These are phyloP conservation scores for Mucor piriformis DNA, from an alignment of 371 early-diverging fungal genomes.

Conservation along the genomic window DNA sequence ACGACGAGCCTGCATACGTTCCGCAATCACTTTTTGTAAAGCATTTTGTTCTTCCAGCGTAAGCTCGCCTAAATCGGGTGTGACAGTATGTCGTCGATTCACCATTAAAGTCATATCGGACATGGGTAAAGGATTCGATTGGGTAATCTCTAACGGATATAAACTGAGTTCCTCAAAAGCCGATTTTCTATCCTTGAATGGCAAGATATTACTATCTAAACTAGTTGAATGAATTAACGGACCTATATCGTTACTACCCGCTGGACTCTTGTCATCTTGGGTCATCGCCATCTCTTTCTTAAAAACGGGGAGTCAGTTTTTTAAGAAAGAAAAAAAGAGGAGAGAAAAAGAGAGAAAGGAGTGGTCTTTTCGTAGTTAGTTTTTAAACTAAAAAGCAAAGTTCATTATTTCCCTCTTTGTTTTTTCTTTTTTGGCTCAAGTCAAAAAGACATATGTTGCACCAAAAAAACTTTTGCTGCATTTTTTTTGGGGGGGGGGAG, in stretches of 20 bases:
- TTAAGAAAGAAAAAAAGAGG: too few relatives aligned
- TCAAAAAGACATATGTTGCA: too few relatives aligned
- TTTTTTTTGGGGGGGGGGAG: too few relatives aligned
- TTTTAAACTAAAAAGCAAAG: too few relatives aligned
- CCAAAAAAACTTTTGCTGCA: too few relatives aligned
- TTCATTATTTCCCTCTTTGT: too few relatives aligned
- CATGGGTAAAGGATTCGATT: slow-evolving; percentile 13
- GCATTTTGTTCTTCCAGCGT: slow-evolving; percentile 42
- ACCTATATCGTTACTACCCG: neutral
- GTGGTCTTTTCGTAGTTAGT: too few relatives aligned
- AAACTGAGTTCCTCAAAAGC: neutral
- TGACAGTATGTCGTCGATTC: slow-evolving; percentile 15
- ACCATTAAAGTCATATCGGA: neutral
- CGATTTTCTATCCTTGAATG: neutral
- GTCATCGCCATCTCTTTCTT: too few relatives aligned
- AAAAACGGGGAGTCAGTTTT: too few relatives aligned
- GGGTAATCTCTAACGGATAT: slow-evolving; percentile 12
- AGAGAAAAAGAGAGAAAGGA: too few relatives aligned
- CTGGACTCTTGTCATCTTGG: too few relatives aligned
- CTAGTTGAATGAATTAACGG: neutral
- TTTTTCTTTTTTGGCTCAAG: too few relatives aligned
- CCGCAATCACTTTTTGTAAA: slow-evolving; percentile 41
- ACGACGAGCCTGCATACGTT: slow-evolving; percentile 44
- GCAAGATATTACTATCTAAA: neutral
- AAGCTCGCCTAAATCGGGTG: slow-evolving; percentile 38